phyloP scores from a whole-genome alignment of 1,139 yeast species.

The Pichia sp. region DNA sequence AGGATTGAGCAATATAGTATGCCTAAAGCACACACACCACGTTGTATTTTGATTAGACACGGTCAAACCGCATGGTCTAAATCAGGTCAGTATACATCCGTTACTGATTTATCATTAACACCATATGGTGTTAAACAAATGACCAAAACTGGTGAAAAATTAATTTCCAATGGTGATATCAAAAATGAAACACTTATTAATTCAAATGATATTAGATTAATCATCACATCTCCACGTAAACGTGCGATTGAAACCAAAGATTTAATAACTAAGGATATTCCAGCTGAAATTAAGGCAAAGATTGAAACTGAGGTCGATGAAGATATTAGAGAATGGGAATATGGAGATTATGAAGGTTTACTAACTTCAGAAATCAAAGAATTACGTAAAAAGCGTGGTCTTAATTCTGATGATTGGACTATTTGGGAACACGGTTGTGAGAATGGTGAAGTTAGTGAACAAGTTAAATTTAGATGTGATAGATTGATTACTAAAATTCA shows the following conservation, averaged over 20 bases:
- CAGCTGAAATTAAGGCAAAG: conserved; percentile 2
- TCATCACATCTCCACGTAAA: conserved; percentile 71
- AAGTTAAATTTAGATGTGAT: conserved; percentile 68
- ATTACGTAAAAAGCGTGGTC: conserved; percentile 54
- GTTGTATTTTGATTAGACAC: conserved; percentile 72
- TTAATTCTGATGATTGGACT: conserved; percentile 58
- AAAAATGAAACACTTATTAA: conserved; percentile 50
- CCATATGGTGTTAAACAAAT: conserved; percentile 72
- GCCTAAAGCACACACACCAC: conserved; percentile 44
- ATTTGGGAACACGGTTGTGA: conserved; percentile 95
- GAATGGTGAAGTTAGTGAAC: conserved; percentile 65
- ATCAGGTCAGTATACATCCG: conserved; percentile 84
- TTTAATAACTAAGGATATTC: conserved; percentile 37
- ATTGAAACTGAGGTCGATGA: conserved; percentile 48
- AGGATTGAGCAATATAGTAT: too few species aligned
- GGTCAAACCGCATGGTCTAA: conserved; percentile 95
- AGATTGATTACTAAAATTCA: conserved; percentile 56
- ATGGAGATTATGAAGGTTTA: conserved; percentile 91
- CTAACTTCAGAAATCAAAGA: conserved; percentile 58
- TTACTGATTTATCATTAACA: conserved; percentile 75
- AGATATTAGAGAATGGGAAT: conserved; percentile 87
- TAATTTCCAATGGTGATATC: conserved; percentile 47
- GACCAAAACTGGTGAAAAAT: conserved; percentile 60
- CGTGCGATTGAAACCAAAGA: conserved; percentile 74
- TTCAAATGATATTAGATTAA: conserved; percentile 53